Conservation (phyloP, 1,284 basidiomycete species). For the Mrakiaceae sp. region DNA sequence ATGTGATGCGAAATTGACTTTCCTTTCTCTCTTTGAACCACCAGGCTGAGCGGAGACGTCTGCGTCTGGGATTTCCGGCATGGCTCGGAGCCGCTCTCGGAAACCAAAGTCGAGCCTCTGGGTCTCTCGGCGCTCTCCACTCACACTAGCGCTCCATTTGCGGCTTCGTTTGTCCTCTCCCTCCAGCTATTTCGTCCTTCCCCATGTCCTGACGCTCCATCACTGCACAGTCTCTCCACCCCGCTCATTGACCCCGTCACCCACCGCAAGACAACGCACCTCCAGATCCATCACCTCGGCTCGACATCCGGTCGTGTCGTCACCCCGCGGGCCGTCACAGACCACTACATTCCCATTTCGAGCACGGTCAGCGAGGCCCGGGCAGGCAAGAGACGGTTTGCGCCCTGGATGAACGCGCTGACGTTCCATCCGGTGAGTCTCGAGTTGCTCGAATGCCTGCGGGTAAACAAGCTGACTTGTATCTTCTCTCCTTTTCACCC, state of each 20-base stretch:
- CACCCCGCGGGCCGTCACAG: not conserved
- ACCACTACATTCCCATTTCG: slow-evolving; percentile 13
- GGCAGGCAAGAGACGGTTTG: slow-evolving; percentile 21
- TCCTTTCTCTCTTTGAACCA: not conserved
- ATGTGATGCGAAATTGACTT: not conserved
- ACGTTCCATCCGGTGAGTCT: slow-evolving; percentile 33
- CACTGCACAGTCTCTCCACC: slow-evolving; percentile 25
- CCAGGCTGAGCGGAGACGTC: slow-evolving; percentile 78
- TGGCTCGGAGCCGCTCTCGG: slow-evolving; percentile 49
- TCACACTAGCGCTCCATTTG: slow-evolving; percentile 72
- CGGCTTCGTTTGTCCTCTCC: slow-evolving; percentile 59
- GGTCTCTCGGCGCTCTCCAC: slow-evolving; percentile 79
- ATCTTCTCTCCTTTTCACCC: not conserved
- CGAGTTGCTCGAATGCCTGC: not conserved
- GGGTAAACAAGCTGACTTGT: not conserved
- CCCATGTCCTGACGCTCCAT: slow-evolving; percentile 8
- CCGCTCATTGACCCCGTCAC: slow-evolving; percentile 10
- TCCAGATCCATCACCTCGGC: slow-evolving; percentile 27
- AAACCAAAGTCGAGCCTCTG: slow-evolving; percentile 55
- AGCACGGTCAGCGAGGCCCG: slow-evolving; percentile 12
- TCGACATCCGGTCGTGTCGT: not conserved
- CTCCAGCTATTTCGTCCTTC: slow-evolving; percentile 5
- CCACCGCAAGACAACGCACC: slow-evolving; percentile 27
- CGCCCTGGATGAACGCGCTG: slow-evolving; percentile 30
- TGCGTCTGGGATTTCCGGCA: slow-evolving; percentile 85